These are phyloP conservation scores for Globisporangium splendens DNA, from an alignment of 352 stramenopile species.

Conservation along the genomic window DNA sequence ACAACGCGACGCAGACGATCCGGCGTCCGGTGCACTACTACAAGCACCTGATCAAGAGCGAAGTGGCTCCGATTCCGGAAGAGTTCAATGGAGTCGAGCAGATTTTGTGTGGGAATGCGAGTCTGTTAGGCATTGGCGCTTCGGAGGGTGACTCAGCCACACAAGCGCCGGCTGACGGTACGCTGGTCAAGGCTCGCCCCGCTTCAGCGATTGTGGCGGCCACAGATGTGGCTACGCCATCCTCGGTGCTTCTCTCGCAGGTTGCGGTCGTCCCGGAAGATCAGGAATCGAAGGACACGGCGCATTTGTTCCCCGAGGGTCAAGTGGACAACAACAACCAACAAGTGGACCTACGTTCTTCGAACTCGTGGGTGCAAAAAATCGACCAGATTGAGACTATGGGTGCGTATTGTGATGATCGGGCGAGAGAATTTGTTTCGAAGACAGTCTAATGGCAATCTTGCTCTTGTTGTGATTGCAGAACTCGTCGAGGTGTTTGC, in stretches of 20 bases:
- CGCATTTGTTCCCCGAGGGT: constrained; percentile 53
- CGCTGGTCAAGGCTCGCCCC: too few relatives aligned
- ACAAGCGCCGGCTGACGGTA: too few relatives aligned
- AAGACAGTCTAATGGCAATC: too few relatives aligned
- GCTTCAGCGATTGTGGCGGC: too few relatives aligned
- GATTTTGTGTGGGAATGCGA: constrained; percentile 13
- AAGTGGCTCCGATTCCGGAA: constrained; percentile 53
- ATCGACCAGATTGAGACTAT: constrained; percentile 77
- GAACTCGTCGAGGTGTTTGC: constrained; percentile 80
- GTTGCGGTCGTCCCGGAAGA: constrained; percentile 88
- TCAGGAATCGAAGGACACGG: constrained; percentile 53
- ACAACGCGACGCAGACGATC: constrained; percentile 97
- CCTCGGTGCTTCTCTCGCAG: constrained; percentile 89
- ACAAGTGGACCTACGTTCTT: constrained; percentile 89
- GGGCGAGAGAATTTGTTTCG: too few relatives aligned
- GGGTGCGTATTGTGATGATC: constrained; percentile 10
- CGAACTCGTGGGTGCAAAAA: constrained; percentile 90
- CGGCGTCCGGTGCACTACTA: constrained; percentile 92
- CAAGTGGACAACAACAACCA: constrained; percentile 91
- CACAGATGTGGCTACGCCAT: constrained; percentile 15
- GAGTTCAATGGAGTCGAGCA: constrained; percentile 37
- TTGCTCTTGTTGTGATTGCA: constrained; percentile 9
- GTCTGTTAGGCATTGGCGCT: too few relatives aligned
- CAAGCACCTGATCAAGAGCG: constrained; percentile 76
- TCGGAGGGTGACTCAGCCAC: too few relatives aligned